Evolutionary conservation across 208 protist species (phyloP), one percentile per base, ranked within the genome.

Genomic region (Strigomonas culicis): DNA sequence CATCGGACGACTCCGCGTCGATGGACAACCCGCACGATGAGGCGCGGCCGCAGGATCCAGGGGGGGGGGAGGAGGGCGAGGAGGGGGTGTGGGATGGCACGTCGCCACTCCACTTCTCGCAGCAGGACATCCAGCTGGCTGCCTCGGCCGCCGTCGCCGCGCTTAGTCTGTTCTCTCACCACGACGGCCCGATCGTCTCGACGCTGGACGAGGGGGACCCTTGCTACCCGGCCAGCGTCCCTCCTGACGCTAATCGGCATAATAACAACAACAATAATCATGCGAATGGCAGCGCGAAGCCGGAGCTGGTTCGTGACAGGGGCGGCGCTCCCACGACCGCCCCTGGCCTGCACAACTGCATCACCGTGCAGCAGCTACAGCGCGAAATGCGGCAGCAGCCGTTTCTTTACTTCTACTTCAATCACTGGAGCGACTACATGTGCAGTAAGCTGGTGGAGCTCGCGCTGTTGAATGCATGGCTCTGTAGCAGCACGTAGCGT

Each of bases 381-480:
- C n/a, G n/a, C n/a, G n/a, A n/a, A n/a, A n/a, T n/a, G n/a, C n/a
- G n/a, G n/a, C n/a, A n/a, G n/a, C n/a, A n/a, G n/a, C n/a, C n/a
- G n/a, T n/a, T n/a, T n/a, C n/a, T n/a, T n/a, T n/a, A n/a, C n/a
- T n/a, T n/a, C n/a, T n/a, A n/a, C n/a, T n/a, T 93, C 62, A 75
- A 78, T 28, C 21, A 34, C 21, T 91, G 88, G 88, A 75, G 77
- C 15, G 59, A 75, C 4, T 56, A 58, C 21, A 88, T 85, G 68
- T 83, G 86, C 46, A 70, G 66, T 22, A 72, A 80, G 10, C 70
- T 94, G 58, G 79, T 90, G 15, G 72, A 90, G 63, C 63, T 92
- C 25, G 88, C 75, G 21, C 32, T 90, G 19, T 61, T 94, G 46
- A 94, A 94, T 63, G 71, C 68, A 44, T 94, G 88, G 88, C 52